Percentiles rank a stretch among this genome's conserved stretches.
phyloP scores from a whole-genome alignment of 768 basidiomycete species.

The Podaxis sp. region DNA sequence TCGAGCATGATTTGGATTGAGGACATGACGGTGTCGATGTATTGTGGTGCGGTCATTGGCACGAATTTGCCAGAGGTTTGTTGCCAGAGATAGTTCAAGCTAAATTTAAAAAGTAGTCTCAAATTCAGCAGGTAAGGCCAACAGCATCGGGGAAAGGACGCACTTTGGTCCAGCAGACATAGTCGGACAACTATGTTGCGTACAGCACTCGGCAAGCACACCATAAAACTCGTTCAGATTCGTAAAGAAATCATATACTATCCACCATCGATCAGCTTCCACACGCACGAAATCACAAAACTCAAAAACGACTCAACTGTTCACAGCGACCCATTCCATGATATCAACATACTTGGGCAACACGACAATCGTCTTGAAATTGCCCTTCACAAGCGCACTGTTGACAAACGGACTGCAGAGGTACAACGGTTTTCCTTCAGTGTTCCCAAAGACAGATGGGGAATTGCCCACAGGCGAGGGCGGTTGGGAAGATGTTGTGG shows the following conservation, averaged over 20 bases:
- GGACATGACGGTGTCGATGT: slow-evolving; percentile 99
- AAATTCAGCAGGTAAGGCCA: not conserved
- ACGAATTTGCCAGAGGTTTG: slow-evolving; percentile 85
- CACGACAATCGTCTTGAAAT: slow-evolving; percentile 98
- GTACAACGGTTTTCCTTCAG: slow-evolving; percentile 66
- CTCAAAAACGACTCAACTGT: slow-evolving; percentile 47
- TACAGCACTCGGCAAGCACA: slow-evolving; percentile 90
- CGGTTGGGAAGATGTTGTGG: slow-evolving; percentile 30
- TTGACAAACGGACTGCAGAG: slow-evolving; percentile 94
- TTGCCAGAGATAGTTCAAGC: slow-evolving; percentile 97
- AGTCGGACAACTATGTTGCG: slow-evolving; percentile 82
- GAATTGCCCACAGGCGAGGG: slow-evolving; percentile 34
- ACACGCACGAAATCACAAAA: too few species aligned
- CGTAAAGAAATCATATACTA: slow-evolving; percentile 97
- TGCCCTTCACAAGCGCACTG: slow-evolving; percentile 94
- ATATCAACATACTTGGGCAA: slow-evolving; percentile 94
- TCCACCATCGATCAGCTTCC: not conserved
- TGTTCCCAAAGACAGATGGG: slow-evolving; percentile 3
- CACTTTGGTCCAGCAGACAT: slow-evolving; percentile 91
- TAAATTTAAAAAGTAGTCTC: slow-evolving; percentile 31
- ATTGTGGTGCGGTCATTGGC: slow-evolving; percentile 90
- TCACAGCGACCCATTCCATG: slow-evolving; percentile 97
- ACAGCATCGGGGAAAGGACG: slow-evolving; percentile 26
- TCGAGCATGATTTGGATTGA: slow-evolving; percentile 96
- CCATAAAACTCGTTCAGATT: slow-evolving; percentile 98